Evolutionary conservation across 148 eudicot genomes (phyloP).

Genomic region (Diospyros lotus): DNA sequence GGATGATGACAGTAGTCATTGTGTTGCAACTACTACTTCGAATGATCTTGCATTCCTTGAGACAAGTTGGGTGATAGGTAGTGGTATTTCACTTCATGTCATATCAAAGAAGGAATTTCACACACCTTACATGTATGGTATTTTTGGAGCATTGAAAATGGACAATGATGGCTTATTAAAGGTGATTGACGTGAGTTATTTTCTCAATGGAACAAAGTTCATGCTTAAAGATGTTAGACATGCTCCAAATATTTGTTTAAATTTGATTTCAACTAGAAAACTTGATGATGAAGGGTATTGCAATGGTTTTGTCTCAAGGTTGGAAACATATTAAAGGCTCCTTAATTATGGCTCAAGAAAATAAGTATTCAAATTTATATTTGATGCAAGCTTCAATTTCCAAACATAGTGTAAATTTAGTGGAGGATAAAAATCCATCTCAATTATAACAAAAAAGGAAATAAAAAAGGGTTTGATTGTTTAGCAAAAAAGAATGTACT

Average conservation of each 20-base stretch:
- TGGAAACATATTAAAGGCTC: not conserved
- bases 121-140: not conserved
- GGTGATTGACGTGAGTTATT: not conserved
- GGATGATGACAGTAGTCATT: too few relatives aligned
- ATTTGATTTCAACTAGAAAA: slow-evolving; percentile 1
- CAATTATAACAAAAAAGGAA: too few relatives aligned
- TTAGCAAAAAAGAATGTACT: too few relatives aligned
- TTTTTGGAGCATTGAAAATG: not conserved
- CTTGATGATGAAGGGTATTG: slow-evolving; percentile 10
- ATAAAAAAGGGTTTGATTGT: too few relatives aligned
- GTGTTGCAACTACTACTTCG: too few relatives aligned
- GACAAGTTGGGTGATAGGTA: not conserved
- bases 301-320: not conserved
- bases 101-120: not conserved
- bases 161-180: not conserved
- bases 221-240: not conserved
- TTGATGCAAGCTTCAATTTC: too few relatives aligned
- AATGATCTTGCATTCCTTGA: not conserved
- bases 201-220: not conserved
- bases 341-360: not conserved
- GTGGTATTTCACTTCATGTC: not conserved
- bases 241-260: not conserved
- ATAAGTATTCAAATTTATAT: not conserved
- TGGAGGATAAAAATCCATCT: too few relatives aligned
- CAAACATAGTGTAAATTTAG: too few relatives aligned